Conservation (phyloP, 2,329 filamentous ascomycete genomes). For the Trichoderma oligosporum region DNA sequence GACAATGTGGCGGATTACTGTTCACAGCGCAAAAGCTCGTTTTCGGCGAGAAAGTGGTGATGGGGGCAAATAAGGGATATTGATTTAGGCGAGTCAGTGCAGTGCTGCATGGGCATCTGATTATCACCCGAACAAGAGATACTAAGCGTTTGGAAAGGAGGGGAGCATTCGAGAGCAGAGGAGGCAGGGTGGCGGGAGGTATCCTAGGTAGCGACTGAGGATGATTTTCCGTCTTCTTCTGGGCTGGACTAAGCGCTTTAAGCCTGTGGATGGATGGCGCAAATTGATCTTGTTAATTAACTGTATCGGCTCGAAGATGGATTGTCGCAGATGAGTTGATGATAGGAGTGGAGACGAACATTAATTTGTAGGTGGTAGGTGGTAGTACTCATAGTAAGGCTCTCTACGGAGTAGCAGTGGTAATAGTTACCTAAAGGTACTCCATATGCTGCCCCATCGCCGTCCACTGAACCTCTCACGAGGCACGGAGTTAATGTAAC, state of each 20-base stretch:
- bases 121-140: background rate
- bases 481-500: background rate
- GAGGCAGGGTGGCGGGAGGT: background rate
- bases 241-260: background rate
- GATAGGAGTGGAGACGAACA: conserved; percentile 7
- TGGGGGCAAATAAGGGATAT: conserved; percentile 17
- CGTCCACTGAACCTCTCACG: background rate
- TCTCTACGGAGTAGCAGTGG: no score
- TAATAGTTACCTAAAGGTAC: no score
- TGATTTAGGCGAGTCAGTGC: conserved; percentile 19
- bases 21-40: conserved; percentile 20
- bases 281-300: conserved; percentile 9
- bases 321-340: background rate
- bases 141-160: conserved; percentile 7
- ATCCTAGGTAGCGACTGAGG: background rate
- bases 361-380: no score
- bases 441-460: no score
- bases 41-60: conserved; percentile 20
- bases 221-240: background rate
- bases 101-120: conserved; percentile 17
- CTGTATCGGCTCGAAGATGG: background rate
- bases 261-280: conserved; percentile 2
- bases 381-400: background rate
- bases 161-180: background rate
- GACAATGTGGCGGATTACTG: conserved; percentile 39